Evolutionary conservation across 768 basidiomycete genomes (phyloP), one percentile per base, ranked within the genome.

Genomic region (Roridomyces roridus): DNA sequence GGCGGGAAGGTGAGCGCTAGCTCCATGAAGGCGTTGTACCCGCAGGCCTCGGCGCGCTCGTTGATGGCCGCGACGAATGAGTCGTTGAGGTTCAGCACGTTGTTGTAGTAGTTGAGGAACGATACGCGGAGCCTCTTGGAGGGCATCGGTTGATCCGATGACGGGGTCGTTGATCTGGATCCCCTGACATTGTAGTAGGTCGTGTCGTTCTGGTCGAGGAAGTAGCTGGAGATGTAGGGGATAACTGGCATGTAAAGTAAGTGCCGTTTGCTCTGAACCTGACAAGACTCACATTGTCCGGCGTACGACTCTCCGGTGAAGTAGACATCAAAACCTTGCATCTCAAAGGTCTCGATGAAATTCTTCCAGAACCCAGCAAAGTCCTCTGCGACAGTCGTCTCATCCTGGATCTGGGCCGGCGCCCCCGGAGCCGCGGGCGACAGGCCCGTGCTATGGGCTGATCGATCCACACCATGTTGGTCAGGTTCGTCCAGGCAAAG

Each of bases 1-100:
- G 50, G 50, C 50, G 50, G 50, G 39, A 42, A 51, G 50, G 41
- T 43, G 50, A 51, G 50, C 40, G 39, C 39, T 42, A 42, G 28
- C 21, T 51, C 41, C 40, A 51, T 41, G 50, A 51, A 51, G 40
- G 50, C 14, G 40, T 41, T 51, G 50, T 51, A 51, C 29, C 50
- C 50, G 40, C 50, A 51, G 31, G 41, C 40, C 41, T 51, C 31
- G 28, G 26, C 26, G 50, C 40, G 18, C n/a, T n/a, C n/a, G n/a
- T n/a, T n/a, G n/a, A n/a, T n/a, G n/a, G n/a, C n/a, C n/a, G n/a
- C n/a, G n/a, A 42, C 50, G 41, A 42, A 51, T 41, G 50, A 42
- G 25, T 41, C 50, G 40, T 51, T 51, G 40, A 51, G 50, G 40
- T 51, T 51, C 39, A 41, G 28, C 50, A 51, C 50, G 26, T 51